Conservation (phyloP, 108 stramenopile genomes). For the Skeletonema grethae region DNA sequence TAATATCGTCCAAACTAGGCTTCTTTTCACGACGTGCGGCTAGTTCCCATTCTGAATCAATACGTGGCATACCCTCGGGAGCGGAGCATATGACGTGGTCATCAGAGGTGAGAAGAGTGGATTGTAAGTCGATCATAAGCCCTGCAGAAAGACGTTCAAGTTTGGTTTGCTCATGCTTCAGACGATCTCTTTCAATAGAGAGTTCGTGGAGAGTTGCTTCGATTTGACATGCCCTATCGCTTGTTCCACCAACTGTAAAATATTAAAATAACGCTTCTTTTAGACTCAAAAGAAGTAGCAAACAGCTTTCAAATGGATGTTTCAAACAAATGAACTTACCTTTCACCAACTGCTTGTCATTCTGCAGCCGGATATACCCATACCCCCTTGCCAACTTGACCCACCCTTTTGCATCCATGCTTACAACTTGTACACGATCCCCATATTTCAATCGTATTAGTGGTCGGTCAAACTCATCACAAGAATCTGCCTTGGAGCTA, state of each 20-base stretch:
- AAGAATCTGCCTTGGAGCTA: not conserved
- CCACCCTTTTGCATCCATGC: slow-evolving; percentile 68
- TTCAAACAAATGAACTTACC: slow-evolving; percentile 38
- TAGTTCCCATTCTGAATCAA: slow-evolving; percentile 32
- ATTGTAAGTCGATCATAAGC: slow-evolving; percentile 75
- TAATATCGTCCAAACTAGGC: slow-evolving; percentile 22
- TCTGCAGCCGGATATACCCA: slow-evolving; percentile 66
- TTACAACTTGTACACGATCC: slow-evolving; percentile 80
- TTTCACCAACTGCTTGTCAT: slow-evolving; percentile 72
- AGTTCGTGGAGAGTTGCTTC: slow-evolving; percentile 72
- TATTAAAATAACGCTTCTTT: not conserved
- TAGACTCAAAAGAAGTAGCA: not conserved
- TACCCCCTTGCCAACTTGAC: slow-evolving; percentile 80
- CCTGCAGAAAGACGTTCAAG: slow-evolving; percentile 71
- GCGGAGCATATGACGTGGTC: slow-evolving; percentile 52
- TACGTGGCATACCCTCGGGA: slow-evolving; percentile 32
- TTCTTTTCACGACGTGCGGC: not conserved
- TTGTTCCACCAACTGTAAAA: slow-evolving; percentile 59
- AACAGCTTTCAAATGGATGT: not conserved
- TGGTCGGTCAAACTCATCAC: slow-evolving; percentile 40
- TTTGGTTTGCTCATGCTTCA: slow-evolving; percentile 67
- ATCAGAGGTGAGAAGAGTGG: slow-evolving; percentile 68
- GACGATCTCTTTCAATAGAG: slow-evolving; percentile 57
- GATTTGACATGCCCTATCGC: slow-evolving; percentile 76
- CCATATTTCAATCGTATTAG: slow-evolving; percentile 61